A percentile compares a stretch with the other conserved stretches of the same genome.
Evolutionary conservation across 1,139 yeast species (phyloP).

Genomic region (Nakaseomyces uthaithaninus): DNA sequence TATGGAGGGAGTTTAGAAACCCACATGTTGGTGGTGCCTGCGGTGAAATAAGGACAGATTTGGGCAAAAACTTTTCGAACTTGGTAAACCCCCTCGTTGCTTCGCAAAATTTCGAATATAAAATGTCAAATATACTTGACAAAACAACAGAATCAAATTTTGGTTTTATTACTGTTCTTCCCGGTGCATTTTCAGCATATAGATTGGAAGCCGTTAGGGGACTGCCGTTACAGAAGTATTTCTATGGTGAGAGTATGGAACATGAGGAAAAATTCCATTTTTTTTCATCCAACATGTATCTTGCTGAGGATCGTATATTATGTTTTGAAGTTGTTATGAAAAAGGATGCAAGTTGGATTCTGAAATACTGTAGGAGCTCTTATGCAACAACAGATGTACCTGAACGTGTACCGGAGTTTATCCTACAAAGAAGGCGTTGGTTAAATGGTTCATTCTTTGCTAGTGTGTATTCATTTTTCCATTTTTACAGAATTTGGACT

Average conservation of each 20-base stretch:
- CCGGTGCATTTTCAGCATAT: slow-evolving; percentile 92
- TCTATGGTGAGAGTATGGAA: slow-evolving; percentile 78
- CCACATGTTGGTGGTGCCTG: slow-evolving; percentile 91
- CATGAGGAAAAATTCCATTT: slow-evolving; percentile 49
- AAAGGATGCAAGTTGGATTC: slow-evolving; percentile 69
- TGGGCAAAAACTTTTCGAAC: slow-evolving; percentile 63
- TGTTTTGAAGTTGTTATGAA: slow-evolving; percentile 91
- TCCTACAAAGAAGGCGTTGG: slow-evolving; percentile 92
- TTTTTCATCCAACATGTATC: slow-evolving; percentile 87
- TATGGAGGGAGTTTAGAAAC: slow-evolving; percentile 85
- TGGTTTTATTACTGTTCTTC: slow-evolving; percentile 82
- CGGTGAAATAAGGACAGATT: slow-evolving; percentile 85
- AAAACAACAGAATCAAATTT: slow-evolving; percentile 84
- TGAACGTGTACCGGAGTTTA: slow-evolving; percentile 73
- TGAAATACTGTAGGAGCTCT: slow-evolving; percentile 81
- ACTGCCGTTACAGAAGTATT: slow-evolving; percentile 78
- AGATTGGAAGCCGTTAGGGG: slow-evolving; percentile 75
- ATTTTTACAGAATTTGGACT: slow-evolving; percentile 62
- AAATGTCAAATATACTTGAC: slow-evolving; percentile 83
- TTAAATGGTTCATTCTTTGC: slow-evolving; percentile 96
- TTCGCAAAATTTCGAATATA: slow-evolving; percentile 87
- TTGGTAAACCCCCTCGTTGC: slow-evolving; percentile 81
- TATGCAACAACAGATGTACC: slow-evolving; percentile 97
- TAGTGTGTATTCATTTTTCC: slow-evolving; percentile 72
- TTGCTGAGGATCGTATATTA: slow-evolving; percentile 90